Conservation (phyloP, 139 green algal species). For the Marvania coccoides region DNA sequence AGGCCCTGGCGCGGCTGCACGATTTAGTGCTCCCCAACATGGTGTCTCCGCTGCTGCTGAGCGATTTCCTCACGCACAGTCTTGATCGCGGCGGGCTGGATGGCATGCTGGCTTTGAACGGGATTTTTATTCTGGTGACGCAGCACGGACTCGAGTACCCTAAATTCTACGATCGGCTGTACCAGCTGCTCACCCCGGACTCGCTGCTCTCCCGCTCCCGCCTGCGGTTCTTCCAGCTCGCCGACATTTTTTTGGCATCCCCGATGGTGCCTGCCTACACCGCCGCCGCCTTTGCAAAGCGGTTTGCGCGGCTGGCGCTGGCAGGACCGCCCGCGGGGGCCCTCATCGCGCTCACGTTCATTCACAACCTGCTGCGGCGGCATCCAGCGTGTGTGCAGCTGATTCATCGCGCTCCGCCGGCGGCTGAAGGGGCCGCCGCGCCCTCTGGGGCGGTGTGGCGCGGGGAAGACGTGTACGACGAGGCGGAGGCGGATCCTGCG, state of each 20-base stretch:
- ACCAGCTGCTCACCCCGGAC: slow-evolving; percentile 59
- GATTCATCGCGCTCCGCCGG: slow-evolving; percentile 56
- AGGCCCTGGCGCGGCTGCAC: slow-evolving; percentile 63
- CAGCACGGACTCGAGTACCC: slow-evolving; percentile 89
- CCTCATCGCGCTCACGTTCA: slow-evolving; percentile 72
- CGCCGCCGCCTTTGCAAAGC: slow-evolving; percentile 90
- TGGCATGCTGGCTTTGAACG: slow-evolving; percentile 88
- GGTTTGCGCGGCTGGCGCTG: slow-evolving; percentile 74
- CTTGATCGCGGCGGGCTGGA: slow-evolving; percentile 66
- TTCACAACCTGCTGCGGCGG: slow-evolving; percentile 92
- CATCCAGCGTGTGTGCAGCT: slow-evolving; percentile 81
- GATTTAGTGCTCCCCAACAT: slow-evolving; percentile 68
- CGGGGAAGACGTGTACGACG: slow-evolving; percentile 53
- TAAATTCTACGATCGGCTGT: slow-evolving; percentile 72
- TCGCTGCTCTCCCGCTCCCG: slow-evolving; percentile 43
- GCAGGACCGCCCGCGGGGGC: slow-evolving; percentile 37
- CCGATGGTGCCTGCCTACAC: slow-evolving; percentile 89
- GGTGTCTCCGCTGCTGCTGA: slow-evolving; percentile 64
- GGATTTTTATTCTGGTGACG: slow-evolving; percentile 88
- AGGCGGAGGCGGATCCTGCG: slow-evolving; percentile 52
- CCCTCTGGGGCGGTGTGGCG: slow-evolving; percentile 5
- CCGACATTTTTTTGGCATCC: slow-evolving; percentile 87
- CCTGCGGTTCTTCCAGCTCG: slow-evolving; percentile 79
- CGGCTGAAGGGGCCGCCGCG: neutral
- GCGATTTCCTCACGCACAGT: slow-evolving; percentile 80